Evolutionary conservation across 176 grass and related monocot genomes (phyloP), one percentile per base, ranked within the genome.

Genomic region (Cocos nucifera): DNA sequence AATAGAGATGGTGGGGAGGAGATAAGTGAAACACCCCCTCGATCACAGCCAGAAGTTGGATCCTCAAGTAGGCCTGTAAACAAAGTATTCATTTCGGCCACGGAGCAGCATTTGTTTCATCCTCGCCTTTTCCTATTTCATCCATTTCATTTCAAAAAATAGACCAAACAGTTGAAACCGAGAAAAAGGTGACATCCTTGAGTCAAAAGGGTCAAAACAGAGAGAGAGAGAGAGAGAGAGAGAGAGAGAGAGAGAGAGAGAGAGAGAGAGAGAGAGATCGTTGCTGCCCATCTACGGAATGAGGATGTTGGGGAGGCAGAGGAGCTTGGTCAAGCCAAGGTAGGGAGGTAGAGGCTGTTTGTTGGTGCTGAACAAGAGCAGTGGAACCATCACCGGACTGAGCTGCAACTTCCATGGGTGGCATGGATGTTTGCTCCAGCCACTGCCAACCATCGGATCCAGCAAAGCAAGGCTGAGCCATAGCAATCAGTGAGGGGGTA

Each of bases 281-380:
- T 87, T 84, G 20, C 92, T 87, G 59, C 92, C 92, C 87, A 91
- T 97, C 50, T 72, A 72, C 19, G 92, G 92, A 44, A 97, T 87
- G 51, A 97, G 54, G 65, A 91, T 85, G 62, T 84, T 91, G 59
- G 92, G 79, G 59, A 97, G 28, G 28, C 28, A 5, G 5, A 30
- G 28, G 28, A 30, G 28, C 28, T 30, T 6, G 28, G 28, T 30
- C 28, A 30, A 30, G 4, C 28, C 0, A 30, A 30, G 5, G 4
- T 6, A 6, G 5, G 28, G 5, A 30, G 28, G 28, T 6, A 30
- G 28, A 30, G 28, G 28, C 0, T 30, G 4, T 1, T 6, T 30
- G 28, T 30, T 30, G 28, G 28, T 30, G 28, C 4, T 30, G 28
- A 4, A 30, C 28, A 30, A 30, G 28, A 6, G 28, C 28, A 6